Conservation (phyloP, 768 basidiomycete genomes). For the Kwoniella dendrophila region DNA sequence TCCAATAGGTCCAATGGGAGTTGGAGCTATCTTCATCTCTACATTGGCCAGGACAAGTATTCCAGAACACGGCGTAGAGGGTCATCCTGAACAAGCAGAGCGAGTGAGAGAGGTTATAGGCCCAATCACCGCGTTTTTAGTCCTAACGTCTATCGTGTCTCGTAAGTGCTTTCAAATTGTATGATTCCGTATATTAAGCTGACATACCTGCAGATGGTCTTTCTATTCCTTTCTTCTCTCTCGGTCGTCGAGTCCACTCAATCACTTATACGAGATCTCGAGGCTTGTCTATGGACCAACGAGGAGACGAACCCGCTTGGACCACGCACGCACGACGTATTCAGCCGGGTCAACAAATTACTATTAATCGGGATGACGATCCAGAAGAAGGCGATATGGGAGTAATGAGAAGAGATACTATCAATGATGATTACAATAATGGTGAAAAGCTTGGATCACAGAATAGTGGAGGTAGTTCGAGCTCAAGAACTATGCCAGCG, state of each 20-base stretch:
- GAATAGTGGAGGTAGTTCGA: constrained; percentile 48
- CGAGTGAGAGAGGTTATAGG: constrained; percentile 75
- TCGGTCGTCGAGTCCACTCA: constrained; percentile 86
- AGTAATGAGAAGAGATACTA: constrained; percentile 39
- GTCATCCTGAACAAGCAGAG: constrained; percentile 65
- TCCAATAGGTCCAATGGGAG: constrained; percentile 77
- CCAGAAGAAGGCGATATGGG: constrained; percentile 62
- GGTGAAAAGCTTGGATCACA: constrained; percentile 30
- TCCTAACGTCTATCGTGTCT: constrained; percentile 79
- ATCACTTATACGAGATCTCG: constrained; percentile 90
- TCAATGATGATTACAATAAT: constrained; percentile 3
- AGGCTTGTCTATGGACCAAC: constrained; percentile 61
- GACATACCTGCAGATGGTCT: constrained; percentile 64
- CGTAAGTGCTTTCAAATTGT: constrained; percentile 36
- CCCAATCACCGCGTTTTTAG: constrained; percentile 93
- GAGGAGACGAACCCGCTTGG: constrained; percentile 71
- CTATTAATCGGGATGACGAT: constrained; percentile 77
- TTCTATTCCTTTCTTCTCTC: constrained; percentile 91
- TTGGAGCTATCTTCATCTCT: constrained; percentile 89
- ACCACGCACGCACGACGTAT: constrained; percentile 73
- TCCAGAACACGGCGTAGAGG: constrained; percentile 52
- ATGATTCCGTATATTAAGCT: not conserved
- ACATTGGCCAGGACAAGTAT: constrained; percentile 55
- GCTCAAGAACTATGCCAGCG: constrained; percentile 27
- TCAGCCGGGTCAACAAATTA: constrained; percentile 71